These are phyloP conservation scores for Colletotrichum liaoningense DNA, from an alignment of 2,329 filamentous ascomycete genomes.

Conservation along the genomic window DNA sequence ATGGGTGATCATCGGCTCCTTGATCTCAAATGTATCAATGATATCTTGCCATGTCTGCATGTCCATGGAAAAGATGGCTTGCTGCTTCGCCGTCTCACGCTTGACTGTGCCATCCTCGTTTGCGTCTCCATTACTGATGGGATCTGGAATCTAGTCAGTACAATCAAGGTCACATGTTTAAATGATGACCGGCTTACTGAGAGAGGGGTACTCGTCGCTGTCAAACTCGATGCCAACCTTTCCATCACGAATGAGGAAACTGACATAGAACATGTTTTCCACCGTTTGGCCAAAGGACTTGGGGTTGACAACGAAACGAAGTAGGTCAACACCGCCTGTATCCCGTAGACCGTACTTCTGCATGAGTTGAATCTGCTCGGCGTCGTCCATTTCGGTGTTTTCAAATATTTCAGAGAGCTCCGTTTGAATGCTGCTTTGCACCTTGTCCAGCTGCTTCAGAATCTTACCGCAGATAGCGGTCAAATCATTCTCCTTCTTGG, in stretches of 20 bases:
- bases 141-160: slow-evolving; percentile 43
- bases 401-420: slow-evolving; percentile 56
- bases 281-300: slow-evolving; percentile 92
- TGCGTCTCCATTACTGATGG: slow-evolving; percentile 54
- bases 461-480: slow-evolving; percentile 84
- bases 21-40: slow-evolving; percentile 80
- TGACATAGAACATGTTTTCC: slow-evolving; percentile 97
- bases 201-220: slow-evolving; percentile 77
- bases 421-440: slow-evolving; percentile 59
- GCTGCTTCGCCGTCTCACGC: slow-evolving; percentile 75
- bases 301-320: slow-evolving; percentile 92
- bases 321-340: slow-evolving; percentile 79
- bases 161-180: slow-evolving; percentile 18
- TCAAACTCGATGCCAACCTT: slow-evolving; percentile 80
- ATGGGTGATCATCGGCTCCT: slow-evolving; percentile 86
- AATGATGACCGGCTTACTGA: slow-evolving; percentile 69
- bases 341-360: slow-evolving; percentile 73
- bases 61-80: slow-evolving; percentile 90
- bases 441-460: slow-evolving; percentile 66
- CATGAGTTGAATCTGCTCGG: slow-evolving; percentile 66
- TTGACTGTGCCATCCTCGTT: slow-evolving; percentile 54
- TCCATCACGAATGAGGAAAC: slow-evolving; percentile 92
- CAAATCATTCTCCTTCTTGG: slow-evolving; percentile 82
- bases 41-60: slow-evolving; percentile 85
- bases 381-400: slow-evolving; percentile 54